Evolutionary conservation across 2,329 filamentous ascomycete species (phyloP).

Genomic region (Pezicula radicicola): DNA sequence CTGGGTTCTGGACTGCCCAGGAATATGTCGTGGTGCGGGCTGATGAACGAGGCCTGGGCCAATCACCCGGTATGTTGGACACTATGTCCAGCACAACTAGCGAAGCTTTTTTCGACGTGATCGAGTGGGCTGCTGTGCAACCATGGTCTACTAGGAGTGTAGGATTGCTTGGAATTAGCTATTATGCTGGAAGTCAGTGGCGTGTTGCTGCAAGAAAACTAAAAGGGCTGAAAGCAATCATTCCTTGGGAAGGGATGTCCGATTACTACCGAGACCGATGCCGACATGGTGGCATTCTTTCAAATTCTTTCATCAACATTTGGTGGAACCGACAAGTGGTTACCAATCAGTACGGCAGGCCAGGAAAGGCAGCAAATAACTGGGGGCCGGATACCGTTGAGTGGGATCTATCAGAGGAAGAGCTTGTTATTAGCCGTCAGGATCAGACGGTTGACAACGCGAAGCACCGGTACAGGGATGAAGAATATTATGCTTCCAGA

Average conservation of each 20-base stretch:
- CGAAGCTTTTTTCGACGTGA: too few species aligned
- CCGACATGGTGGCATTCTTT: constrained; percentile 59
- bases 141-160: too few species aligned
- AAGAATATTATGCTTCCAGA: constrained; percentile 17
- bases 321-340: constrained; percentile 69
- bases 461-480: constrained; percentile 53
- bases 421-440: constrained; percentile 34
- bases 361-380: constrained; percentile 35
- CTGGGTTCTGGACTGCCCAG: too few species aligned
- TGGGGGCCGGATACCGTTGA: constrained; percentile 46
- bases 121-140: too few species aligned
- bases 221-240: too few species aligned
- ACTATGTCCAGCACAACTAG: too few species aligned
- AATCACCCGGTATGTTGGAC: too few species aligned
- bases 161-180: too few species aligned
- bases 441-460: constrained; percentile 43
- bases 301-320: constrained; percentile 55
- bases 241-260: constrained; percentile 54
- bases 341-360: constrained; percentile 64
- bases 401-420: constrained; percentile 52
- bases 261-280: constrained; percentile 56
- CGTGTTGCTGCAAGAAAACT: too few species aligned
- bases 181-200: too few species aligned
- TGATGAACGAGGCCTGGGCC: too few species aligned
- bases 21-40: too few species aligned